phyloP scores from a whole-genome alignment of 768 basidiomycete species.

The Pholiota molesta region DNA sequence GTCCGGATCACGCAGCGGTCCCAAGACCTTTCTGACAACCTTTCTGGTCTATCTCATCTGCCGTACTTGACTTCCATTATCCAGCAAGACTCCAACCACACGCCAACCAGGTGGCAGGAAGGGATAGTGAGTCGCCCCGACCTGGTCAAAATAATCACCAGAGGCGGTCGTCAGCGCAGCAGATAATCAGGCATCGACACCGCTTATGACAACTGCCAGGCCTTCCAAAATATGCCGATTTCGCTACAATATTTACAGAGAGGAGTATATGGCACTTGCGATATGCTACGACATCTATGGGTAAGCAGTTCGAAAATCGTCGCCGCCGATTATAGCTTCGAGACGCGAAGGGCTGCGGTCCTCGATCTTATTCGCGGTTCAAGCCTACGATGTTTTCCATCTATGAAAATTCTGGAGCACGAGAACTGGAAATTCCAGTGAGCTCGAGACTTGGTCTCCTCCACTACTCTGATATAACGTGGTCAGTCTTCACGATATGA shows the following conservation, averaged over 20 bases:
- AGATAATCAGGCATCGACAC: neutral
- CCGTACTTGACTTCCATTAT: neutral
- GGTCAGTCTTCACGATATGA: neutral
- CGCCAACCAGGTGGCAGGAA: neutral
- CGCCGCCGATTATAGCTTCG: neutral
- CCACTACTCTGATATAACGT: neutral
- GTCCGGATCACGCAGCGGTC: neutral
- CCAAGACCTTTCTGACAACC: neutral
- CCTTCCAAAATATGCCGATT: neutral
- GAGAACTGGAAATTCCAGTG: neutral
- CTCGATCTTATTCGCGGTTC: neutral
- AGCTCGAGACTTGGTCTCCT: neutral
- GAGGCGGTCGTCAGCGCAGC: neutral
- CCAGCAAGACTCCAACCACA: neutral
- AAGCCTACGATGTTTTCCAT: neutral
- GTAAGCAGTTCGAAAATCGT: neutral
- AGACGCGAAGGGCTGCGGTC: neutral
- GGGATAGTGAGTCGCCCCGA: neutral
- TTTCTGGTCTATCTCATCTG: neutral
- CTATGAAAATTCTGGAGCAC: neutral
- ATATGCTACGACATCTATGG: neutral
- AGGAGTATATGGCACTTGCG: neutral
- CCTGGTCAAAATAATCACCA: neutral
- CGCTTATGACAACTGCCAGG: neutral
- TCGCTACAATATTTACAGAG: neutral